A percentile compares a stretch with the other conserved stretches of the same genome.
Evolutionary conservation across 805 yeast species (phyloP).

Genomic region (Candida methanosorbosa): DNA sequence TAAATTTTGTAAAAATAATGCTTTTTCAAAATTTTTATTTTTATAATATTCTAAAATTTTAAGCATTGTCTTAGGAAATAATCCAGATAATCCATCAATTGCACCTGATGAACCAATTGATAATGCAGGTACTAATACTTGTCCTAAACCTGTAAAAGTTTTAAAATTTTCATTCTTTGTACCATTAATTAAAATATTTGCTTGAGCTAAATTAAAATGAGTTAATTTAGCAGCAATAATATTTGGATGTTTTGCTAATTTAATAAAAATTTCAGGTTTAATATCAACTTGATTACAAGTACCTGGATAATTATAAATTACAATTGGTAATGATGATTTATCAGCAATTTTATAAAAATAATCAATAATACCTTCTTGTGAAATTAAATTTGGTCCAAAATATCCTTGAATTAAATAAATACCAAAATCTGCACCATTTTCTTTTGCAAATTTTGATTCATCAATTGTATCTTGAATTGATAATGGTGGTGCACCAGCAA

Average conservation of each 20-base stretch:
- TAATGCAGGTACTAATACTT: constrained; percentile 36
- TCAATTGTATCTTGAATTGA: constrained; percentile 32
- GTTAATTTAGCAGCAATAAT: constrained; percentile 41
- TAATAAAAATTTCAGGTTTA: constrained; percentile 25
- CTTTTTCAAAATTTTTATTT: constrained; percentile 30
- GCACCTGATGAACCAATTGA: constrained; percentile 36
- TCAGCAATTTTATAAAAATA: constrained; percentile 33
- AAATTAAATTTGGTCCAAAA: constrained; percentile 30
- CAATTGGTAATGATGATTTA: constrained; percentile 29
- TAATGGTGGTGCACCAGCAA: constrained; percentile 39
- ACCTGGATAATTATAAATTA: constrained; percentile 39
- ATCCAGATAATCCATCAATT: constrained; percentile 40
- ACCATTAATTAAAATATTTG: constrained; percentile 31
- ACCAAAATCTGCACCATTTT: constrained; percentile 27
- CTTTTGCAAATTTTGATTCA: constrained; percentile 22
- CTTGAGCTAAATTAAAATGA: constrained; percentile 34
- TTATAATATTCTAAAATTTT: constrained; percentile 27
- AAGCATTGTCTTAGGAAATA: constrained; percentile 37
- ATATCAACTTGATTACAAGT: constrained; percentile 31
- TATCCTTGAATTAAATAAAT: constrained; percentile 35
- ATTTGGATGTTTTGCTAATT: constrained; percentile 31
- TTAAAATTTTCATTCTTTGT: constrained; percentile 29
- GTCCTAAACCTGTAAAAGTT: constrained; percentile 41
- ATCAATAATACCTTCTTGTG: constrained; percentile 36
- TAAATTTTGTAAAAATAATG: constrained; percentile 29